Conservation (phyloP, 2,329 filamentous ascomycete genomes). For the Aspergillus neotritici region DNA sequence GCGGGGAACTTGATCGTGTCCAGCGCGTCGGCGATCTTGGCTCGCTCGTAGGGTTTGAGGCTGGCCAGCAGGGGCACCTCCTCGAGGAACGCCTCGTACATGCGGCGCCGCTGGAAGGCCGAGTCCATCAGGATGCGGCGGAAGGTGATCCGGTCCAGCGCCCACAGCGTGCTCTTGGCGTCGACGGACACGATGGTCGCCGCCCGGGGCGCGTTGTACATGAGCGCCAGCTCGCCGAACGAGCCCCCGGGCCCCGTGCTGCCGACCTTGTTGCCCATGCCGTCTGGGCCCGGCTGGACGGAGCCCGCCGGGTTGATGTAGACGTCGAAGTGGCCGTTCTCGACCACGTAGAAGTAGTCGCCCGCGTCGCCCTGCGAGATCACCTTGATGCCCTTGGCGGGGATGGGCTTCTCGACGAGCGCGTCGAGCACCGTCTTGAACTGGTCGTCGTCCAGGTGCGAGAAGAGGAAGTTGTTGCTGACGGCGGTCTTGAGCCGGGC, state of each 20-base stretch:
- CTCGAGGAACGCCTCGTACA: constrained; percentile 96
- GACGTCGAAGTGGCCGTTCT: constrained; percentile 83
- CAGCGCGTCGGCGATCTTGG: constrained; percentile 94
- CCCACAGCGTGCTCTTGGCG: constrained; percentile 76
- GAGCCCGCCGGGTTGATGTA: constrained; percentile 76
- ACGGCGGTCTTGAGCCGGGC: constrained; percentile 74
- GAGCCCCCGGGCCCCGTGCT: constrained; percentile 82
- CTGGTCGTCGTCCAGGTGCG: constrained; percentile 90
- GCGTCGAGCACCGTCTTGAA: constrained; percentile 80
- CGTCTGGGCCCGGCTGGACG: constrained; percentile 72
- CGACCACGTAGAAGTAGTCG: constrained; percentile 96
- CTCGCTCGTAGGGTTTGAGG: constrained; percentile 85
- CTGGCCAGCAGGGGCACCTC: constrained; percentile 80
- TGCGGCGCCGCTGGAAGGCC: constrained; percentile 87
- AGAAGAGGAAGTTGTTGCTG: constrained; percentile 86
- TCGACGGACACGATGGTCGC: constrained; percentile 87
- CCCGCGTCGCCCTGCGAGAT: constrained; percentile 93
- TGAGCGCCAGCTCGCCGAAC: constrained; percentile 92
- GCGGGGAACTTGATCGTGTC: constrained; percentile 81
- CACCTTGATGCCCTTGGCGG: constrained; percentile 82
- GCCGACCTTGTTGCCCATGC: constrained; percentile 76
- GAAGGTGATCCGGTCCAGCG: constrained; percentile 91
- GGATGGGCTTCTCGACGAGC: constrained; percentile 89
- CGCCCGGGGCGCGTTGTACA: constrained; percentile 97
- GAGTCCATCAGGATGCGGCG: constrained; percentile 97